Evolutionary conservation across 768 basidiomycete species (phyloP), one percentile per base, ranked within the genome.

Genomic region (Hericium alpestre): DNA sequence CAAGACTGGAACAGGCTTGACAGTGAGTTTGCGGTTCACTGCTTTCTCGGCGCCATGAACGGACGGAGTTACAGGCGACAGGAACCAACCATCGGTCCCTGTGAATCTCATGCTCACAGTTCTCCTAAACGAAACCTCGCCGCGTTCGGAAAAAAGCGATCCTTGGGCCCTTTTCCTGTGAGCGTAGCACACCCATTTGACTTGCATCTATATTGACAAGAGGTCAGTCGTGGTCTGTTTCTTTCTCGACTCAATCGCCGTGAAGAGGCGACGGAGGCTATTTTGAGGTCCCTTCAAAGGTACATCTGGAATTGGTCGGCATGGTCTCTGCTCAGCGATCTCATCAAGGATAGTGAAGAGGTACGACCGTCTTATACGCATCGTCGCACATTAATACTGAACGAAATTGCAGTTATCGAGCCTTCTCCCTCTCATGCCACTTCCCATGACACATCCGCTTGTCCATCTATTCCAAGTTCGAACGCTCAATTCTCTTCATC

Each of bases 141-240:
- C 2, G 49, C 41, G 93, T 9, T 71, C 76, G 50, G 72, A 79
- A 63, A 70, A 74, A 4, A 76, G 73, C 5, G 91, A 96, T 68
- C 87, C 93, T 3, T 95, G 87, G 80, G 69, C 91, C 13, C 70
- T 93, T 7, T 94, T 91, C 67, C 69, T 96, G 93, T 93, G 56
- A 59, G 85, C 69, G 9, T 46, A n/a, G n/a, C 43, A 46, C 12
- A 46, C 16, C 6, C n/a, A n/a, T n/a, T 46, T n/a, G 16, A 46
- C 6, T 18, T 10, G 43, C 20, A 46, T 43, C n/a, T 38, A 47
- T 5, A 27, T 52, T 48, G 59, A 15, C 52, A 32, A 56, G 60
- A 41, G 25, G 38, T 49, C 67, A 96, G 93, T 60, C 89, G 91
- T 68, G 89, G 87, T 0, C 71, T 97, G 4, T 84, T 96, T 60